Base-by-base conservation (phyloP, 352 stramenopile species). In the Pythium scleroteichum region DNA sequence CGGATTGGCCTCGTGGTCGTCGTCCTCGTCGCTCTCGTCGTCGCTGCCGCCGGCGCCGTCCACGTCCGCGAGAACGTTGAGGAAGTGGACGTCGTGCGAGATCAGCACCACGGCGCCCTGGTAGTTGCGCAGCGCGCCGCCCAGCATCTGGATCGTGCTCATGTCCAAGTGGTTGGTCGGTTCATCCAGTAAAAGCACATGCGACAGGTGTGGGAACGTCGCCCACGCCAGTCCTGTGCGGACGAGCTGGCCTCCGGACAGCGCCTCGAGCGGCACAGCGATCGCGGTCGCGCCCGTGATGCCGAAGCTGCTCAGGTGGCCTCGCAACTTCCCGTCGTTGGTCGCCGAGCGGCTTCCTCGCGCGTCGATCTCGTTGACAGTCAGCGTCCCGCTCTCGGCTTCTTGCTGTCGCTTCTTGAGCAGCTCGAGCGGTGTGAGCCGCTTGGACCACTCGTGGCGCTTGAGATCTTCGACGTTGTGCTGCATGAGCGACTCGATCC, bases 101-200 rank as follows among this genome's bases (percentile, higher is more conserved):
- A 89, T 87, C n/a, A 89, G 63, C 46, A 87, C 69, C 6, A 89
- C 65, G 1, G 77, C 67, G 54, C 79, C 79, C 51, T 83, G 57
- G 29, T 84, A 87, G 20, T 71, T 78, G 6, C 75, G 68, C 53
- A 89, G 39, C 1, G 75, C 79, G n/a, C 84, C 73, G 6, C 69
- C 72, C 3, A 96, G 45, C 49, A 89, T 73, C 20, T 96, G 73
- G 46, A 96, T 90, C 40, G 80, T 88, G 58, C 72, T 78, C 87
- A 98, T 97, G 71, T 98, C 94, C 54, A 97, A 85, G 63, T 93
- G 83, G 55, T 95, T 97, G 19, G 91, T 98, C 9, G 93, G 92
- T 51, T 98, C 91, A 76, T 97, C 90, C 20, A 98, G 75, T 16
- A 98, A 69, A 29, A 97, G 71, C 22, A 97, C 71, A 62, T 98